Evolutionary conservation across 2,329 filamentous ascomycete species (phyloP), one percentile per base, ranked within the genome.

Genomic region (Drechslerella stenobrocha): DNA sequence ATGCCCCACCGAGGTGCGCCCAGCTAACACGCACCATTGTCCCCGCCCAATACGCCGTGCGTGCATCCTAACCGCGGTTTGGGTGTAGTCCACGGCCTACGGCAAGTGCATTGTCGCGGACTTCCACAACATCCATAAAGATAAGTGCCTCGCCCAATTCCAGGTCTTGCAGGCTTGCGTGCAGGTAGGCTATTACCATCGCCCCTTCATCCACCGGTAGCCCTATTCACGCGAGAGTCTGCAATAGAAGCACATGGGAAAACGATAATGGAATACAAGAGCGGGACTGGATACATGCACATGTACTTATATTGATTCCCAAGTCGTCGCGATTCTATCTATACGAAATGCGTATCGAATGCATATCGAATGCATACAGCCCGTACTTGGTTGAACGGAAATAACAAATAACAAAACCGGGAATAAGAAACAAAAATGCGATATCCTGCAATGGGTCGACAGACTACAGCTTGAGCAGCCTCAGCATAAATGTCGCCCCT

Each of bases 101-200:
- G 92, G 92, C 72, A 91, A 91, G 80, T 97, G 92, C 76, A 86
- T 97, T 70, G 83, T 91, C 50, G 84, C 84, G 35, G 92, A 96
- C 75, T 97, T 95, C 77, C 91, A 92, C 75, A 84, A 90, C 1
- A 84, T 96, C 2, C 84, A 91, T 73, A 95, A 95, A 75, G 89
- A 96, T 75, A 92, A 93, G 80, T 97, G 93, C 74, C 81, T 82
- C 3, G 84, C 84, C 58, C 90, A 97, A 75, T 97, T 97, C 72
- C 80, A 58, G 32, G 46, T 52, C 9, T 35, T 69, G 30, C 57
- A 69, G 32, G 30, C 46, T 6, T 69, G 64, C 15, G 50, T 69
- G 6, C 24, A 53, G 52, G 64, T 69, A 11, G 52, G 18, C 15
- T 34, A 28, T 23, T n/a, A 7, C 15, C 13, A 18, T 24, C n/a